Evolutionary conservation across 1,284 basidiomycete species (phyloP).

Genomic region (Exobasidium cylindrosporum): DNA sequence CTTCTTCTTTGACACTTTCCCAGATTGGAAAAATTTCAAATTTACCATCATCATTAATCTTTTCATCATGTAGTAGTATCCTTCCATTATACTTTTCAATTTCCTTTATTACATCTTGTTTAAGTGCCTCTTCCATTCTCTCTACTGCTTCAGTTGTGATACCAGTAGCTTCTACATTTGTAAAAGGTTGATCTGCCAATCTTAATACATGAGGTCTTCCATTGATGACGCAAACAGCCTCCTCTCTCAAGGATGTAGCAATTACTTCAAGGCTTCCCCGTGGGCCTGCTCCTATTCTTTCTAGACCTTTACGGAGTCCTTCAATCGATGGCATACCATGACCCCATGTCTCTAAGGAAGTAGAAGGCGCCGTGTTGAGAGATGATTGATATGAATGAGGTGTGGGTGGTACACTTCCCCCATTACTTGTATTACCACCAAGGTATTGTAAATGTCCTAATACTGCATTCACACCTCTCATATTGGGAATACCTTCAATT

Average conservation of each 20-base stretch:
- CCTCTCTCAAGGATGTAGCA: slow-evolving; percentile 52
- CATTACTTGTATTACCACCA: slow-evolving; percentile 4
- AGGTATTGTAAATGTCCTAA: not conserved
- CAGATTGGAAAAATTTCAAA: slow-evolving; percentile 68
- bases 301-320: slow-evolving; percentile 46
- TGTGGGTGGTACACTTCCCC: not conserved
- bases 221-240: slow-evolving; percentile 58
- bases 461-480: slow-evolving; percentile 42
- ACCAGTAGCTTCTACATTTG: slow-evolving; percentile 67
- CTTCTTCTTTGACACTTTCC: slow-evolving; percentile 77
- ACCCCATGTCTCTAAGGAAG: slow-evolving; percentile 43
- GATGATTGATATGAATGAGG: slow-evolving; percentile 15
- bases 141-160: slow-evolving; percentile 90
- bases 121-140: slow-evolving; percentile 84
- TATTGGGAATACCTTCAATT: slow-evolving; percentile 53
- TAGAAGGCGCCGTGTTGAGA: slow-evolving; percentile 13
- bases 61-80: slow-evolving; percentile 85
- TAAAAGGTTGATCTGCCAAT: slow-evolving; percentile 65
- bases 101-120: slow-evolving; percentile 83
- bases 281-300: slow-evolving; percentile 44
- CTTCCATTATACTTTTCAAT: slow-evolving; percentile 71
- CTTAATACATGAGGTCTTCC: slow-evolving; percentile 80
- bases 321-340: slow-evolving; percentile 54
- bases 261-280: slow-evolving; percentile 37
- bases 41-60: slow-evolving; percentile 79